Base-by-base conservation (phyloP, 208 protist species). In the Vickermania ingenoplastis region DNA sequence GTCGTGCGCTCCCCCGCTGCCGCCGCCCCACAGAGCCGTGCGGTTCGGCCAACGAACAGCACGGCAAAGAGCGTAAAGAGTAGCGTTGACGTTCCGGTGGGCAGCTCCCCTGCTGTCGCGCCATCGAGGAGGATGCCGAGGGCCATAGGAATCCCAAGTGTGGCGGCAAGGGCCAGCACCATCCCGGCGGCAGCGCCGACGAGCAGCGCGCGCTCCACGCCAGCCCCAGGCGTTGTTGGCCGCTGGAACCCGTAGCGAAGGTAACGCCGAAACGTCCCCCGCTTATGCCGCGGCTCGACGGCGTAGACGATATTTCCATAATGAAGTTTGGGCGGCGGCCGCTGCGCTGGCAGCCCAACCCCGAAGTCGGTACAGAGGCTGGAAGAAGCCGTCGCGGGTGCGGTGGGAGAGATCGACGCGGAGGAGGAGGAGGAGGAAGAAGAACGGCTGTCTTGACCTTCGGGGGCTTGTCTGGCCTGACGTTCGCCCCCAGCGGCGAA, bases 121-220 rank as follows among this genome's bases (percentile, higher is more conserved):
- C 69, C 71, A 58, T 95, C 89, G 41, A 95, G 89, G n/a, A 95
- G 74, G 4, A 75, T 17, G 21, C 89, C 89, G 63, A 95, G 90
- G 48, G 74, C 75, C 4, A 81, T 71, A 1, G 89, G 89, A 58
- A 92, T 92, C 36, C 81, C 82, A 26, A 95, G 79, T 4, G 89
- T 92, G 17, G 83, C 83, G 30, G 68, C 69, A 56, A 83, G 86
- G 75, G 92, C 92, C 23, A 91, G 41, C 31, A 63, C 73, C 21
- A 91, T 82, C 25, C 85, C 78, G 2, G 59, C 61, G 1, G 92
- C 76, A 22, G 89, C 83, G 17, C 80, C 76, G 0, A 67, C 75
- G 48, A 94, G 89, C 56, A 69, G 76, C 23, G 69, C 71, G 23
- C 61, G 48, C 69, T 94, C 72, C 3, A 71, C 69, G 4, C 60